Conservation (phyloP, 176 grass and related monocot species). For the Hordeum marinum region DNA sequence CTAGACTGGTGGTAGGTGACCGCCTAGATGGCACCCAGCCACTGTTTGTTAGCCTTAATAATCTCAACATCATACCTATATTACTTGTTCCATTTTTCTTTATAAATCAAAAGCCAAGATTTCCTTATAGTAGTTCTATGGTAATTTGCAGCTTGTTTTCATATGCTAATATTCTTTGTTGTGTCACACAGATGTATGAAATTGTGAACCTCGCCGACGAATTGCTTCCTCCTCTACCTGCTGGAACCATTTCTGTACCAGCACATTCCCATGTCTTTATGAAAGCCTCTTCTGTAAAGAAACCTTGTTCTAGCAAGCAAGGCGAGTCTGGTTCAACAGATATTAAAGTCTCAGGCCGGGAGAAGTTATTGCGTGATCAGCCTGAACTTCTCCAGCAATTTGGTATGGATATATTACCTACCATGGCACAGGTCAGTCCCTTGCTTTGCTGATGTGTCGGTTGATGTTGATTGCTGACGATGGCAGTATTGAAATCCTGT, state of each 20-base stretch:
- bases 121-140: constrained; percentile 10
- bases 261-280: constrained; percentile 37
- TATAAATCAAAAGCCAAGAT: neutral
- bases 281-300: constrained; percentile 55
- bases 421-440: constrained; percentile 60
- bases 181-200: constrained; percentile 65
- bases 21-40: neutral
- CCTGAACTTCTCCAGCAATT: constrained; percentile 92
- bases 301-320: constrained; percentile 46
- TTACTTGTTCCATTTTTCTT: neutral
- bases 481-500: constrained; percentile 10
- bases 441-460: neutral
- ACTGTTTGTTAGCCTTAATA: neutral
- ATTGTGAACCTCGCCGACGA: constrained; percentile 84
- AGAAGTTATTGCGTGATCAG: constrained; percentile 76
- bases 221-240: constrained; percentile 75
- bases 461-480: neutral
- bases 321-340: constrained; percentile 31
- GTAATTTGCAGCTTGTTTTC: neutral
- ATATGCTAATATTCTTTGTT: constrained; percentile 10
- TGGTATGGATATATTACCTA: constrained; percentile 79
- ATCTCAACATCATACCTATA: neutral
- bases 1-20: neutral
- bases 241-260: constrained; percentile 68
- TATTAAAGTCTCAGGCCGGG: constrained; percentile 50